Conservation (phyloP, 306 rosid species). For the Leucaena leucocephala region DNA sequence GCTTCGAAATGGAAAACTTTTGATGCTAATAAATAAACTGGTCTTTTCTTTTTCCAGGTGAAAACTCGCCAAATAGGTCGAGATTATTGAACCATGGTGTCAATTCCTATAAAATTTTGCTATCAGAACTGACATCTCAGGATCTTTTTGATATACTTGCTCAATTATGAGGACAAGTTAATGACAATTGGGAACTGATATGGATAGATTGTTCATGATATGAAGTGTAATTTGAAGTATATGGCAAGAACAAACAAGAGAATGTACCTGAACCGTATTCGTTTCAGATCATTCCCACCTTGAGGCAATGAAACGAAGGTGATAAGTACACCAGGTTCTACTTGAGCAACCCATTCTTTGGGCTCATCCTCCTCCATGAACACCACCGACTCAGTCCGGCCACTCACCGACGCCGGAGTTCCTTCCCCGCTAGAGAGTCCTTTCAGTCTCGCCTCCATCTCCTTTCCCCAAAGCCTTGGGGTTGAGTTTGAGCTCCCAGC, state of each 20-base stretch:
- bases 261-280: conserved; percentile 92
- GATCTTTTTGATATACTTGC: background rate
- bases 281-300: conserved; percentile 95
- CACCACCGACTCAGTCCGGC: conserved; percentile 73
- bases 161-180: background rate
- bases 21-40: background rate
- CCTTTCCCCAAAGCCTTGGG: conserved; percentile 88
- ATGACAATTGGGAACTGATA: background rate
- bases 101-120: background rate
- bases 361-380: conserved; percentile 96
- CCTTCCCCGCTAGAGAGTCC: conserved; percentile 91
- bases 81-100: background rate
- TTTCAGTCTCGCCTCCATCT: conserved; percentile 76
- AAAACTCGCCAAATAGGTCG: background rate
- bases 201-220: background rate
- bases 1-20: background rate
- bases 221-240: background rate
- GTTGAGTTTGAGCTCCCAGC: conserved; percentile 88
- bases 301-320: conserved; percentile 93
- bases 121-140: background rate
- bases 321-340: conserved; percentile 97
- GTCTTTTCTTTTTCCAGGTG: background rate
- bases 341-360: conserved; percentile 95
- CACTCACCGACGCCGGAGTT: conserved; percentile 92
- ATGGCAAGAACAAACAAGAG: conserved; percentile 30